Percentiles rank a stretch among this genome's conserved stretches.
Evolutionary conservation across 108 stramenopile species (phyloP).

Genomic region (Cyclostephanos invisitatus): DNA sequence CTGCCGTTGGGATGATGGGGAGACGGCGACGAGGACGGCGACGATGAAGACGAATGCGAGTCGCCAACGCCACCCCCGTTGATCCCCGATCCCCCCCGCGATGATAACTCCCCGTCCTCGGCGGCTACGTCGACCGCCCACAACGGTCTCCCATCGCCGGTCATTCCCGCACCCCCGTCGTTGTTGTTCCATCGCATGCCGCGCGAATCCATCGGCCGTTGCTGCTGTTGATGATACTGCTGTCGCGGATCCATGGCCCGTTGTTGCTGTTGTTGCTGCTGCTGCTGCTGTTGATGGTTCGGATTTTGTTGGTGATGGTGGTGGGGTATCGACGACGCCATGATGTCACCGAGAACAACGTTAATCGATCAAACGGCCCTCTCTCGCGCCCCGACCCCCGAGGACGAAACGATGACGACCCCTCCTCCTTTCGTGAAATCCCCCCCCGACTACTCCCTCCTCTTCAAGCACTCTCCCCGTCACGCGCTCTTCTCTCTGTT

Average conservation of each 20-base stretch:
- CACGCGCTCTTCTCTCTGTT: too few relatives aligned
- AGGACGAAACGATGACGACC: too few relatives aligned
- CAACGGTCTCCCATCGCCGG: too few relatives aligned
- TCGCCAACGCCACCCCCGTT: neutral
- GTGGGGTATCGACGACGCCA: neutral
- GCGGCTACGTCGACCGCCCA: neutral
- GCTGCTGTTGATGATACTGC: neutral
- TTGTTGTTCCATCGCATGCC: neutral
- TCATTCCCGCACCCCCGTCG: too few relatives aligned
- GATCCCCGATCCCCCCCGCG: too few relatives aligned
- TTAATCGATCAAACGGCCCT: too few relatives aligned
- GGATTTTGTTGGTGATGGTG: neutral
- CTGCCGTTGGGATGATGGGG: too few relatives aligned
- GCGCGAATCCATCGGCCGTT: neutral
- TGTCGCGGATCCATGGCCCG: slow-evolving; percentile 1
- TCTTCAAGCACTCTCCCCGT: too few relatives aligned
- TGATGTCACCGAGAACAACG: neutral
- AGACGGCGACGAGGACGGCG: too few relatives aligned
- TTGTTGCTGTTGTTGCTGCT: slow-evolving; percentile 3
- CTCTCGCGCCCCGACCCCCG: too few relatives aligned
- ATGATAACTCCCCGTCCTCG: slow-evolving; percentile 6
- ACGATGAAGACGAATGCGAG: neutral
- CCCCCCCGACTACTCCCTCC: too few relatives aligned
- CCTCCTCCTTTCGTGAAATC: too few relatives aligned
- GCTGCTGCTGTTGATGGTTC: neutral